Conservation (phyloP, 257 asterid species). For the Nyctanthes arbortristis region DNA sequence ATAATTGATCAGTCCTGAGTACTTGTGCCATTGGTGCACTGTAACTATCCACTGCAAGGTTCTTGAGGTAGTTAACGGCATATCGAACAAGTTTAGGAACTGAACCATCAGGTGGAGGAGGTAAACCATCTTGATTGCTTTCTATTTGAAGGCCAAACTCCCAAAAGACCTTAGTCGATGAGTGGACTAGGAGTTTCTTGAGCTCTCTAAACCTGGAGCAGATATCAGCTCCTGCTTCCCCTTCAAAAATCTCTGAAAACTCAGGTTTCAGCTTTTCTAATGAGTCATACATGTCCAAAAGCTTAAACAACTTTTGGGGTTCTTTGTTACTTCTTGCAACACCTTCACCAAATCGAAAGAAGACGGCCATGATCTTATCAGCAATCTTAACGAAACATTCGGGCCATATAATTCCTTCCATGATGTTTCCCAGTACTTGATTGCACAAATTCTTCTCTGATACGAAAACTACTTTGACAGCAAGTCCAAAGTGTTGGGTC, state of each 20-base stretch:
- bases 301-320: conserved; percentile 86
- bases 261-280: conserved; percentile 55
- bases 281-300: conserved; percentile 70
- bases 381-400: conserved; percentile 80
- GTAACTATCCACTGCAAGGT: conserved; percentile 49
- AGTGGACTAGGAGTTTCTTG: conserved; percentile 66
- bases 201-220: conserved; percentile 65
- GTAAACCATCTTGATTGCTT: conserved; percentile 62
- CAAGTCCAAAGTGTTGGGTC: conserved; percentile 69
- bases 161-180: conserved; percentile 64
- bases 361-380: conserved; percentile 90
- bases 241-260: conserved; percentile 49
- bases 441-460: conserved; percentile 63
- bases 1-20: conserved; percentile 56
- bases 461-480: conserved; percentile 52
- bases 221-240: conserved; percentile 62
- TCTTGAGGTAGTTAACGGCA: conserved; percentile 70
- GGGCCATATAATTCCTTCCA: conserved; percentile 57
- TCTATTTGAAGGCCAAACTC: conserved; percentile 83
- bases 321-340: conserved; percentile 76
- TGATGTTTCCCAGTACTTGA: conserved; percentile 52
- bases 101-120: conserved; percentile 70
- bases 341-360: conserved; percentile 88
- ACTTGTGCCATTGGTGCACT: conserved; percentile 53
- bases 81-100: conserved; percentile 79